phyloP scores from a whole-genome alignment of 2,329 filamentous ascomycete species.

The Hypoxylon sp. region DNA sequence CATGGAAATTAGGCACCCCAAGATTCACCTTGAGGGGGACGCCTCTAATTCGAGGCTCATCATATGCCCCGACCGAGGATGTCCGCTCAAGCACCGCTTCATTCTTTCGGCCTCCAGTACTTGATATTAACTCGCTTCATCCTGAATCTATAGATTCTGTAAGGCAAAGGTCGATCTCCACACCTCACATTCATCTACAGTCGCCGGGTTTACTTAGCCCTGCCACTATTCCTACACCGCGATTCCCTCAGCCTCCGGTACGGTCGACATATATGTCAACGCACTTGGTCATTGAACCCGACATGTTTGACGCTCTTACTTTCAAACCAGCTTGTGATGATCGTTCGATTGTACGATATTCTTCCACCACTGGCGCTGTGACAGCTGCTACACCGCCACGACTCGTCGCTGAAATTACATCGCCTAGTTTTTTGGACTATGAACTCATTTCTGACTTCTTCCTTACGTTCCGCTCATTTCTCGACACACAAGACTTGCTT shows the following conservation, averaged over 20 bases:
- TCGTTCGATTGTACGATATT: conserved; percentile 85
- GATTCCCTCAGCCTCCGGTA: conserved; percentile 58
- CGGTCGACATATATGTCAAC: conserved; percentile 66
- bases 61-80: conserved; percentile 83
- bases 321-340: conserved; percentile 85
- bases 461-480: conserved; percentile 90
- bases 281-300: conserved; percentile 73
- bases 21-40: conserved; percentile 84
- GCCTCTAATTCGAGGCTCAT: conserved; percentile 84
- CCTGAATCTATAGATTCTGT: conserved; percentile 53
- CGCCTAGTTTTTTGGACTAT: conserved; percentile 95
- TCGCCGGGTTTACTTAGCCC: conserved; percentile 50
- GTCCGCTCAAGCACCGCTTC: conserved; percentile 74
- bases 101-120: conserved; percentile 57
- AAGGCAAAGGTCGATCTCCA: conserved; percentile 58
- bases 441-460: conserved; percentile 98
- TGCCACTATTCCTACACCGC: conserved; percentile 56
- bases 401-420: conserved; percentile 96
- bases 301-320: conserved; percentile 86
- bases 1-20: conserved; percentile 86
- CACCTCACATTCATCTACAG: conserved; percentile 56
- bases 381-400: conserved; percentile 91
- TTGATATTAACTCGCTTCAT: conserved; percentile 54
- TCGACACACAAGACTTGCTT: conserved; percentile 82
- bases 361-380: conserved; percentile 78